phyloP scores from a whole-genome alignment of 208 protist species.

The Acanthamoeba divionensis region DNA sequence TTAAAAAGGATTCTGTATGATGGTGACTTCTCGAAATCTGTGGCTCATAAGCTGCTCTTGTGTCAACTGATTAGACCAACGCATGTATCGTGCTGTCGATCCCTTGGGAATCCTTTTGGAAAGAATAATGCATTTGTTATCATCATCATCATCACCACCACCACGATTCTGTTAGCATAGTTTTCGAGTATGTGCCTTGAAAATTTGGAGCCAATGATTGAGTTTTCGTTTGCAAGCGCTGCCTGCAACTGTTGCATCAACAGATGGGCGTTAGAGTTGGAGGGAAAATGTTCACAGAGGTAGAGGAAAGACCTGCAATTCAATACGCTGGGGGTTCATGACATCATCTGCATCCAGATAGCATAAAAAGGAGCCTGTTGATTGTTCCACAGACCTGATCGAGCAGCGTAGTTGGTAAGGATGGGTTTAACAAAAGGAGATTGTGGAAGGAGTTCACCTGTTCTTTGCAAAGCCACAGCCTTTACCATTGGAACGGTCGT shows the following conservation, averaged over 20 bases:
- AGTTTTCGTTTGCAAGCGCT: neutral
- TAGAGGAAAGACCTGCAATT: too few species aligned
- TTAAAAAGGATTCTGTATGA: conserved; percentile 2
- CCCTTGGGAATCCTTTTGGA: conserved; percentile 11
- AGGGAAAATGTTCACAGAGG: too few species aligned
- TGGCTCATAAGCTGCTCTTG: conserved; percentile 41
- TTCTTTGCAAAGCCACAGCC: conserved; percentile 41
- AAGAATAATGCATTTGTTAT: too few species aligned
- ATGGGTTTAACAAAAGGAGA: too few species aligned
- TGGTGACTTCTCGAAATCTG: conserved; percentile 39
- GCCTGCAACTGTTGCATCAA: too few species aligned
- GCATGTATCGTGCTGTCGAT: conserved; percentile 45
- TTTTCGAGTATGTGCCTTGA: neutral
- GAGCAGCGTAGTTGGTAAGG: too few species aligned
- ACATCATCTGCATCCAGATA: conserved; percentile 45
- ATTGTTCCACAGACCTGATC: conserved; percentile 13
- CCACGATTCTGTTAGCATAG: too few species aligned
- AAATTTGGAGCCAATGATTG: conserved; percentile 45
- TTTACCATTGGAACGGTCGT: neutral
- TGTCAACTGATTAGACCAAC: conserved; percentile 34
- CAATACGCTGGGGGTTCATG: conserved; percentile 34
- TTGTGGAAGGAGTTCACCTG: too few species aligned
- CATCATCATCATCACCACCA: too few species aligned
- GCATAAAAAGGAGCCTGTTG: conserved; percentile 29
- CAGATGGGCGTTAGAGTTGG: too few species aligned